phyloP scores from a whole-genome alignment of 768 basidiomycete genomes.

The Ramaria sp. region DNA sequence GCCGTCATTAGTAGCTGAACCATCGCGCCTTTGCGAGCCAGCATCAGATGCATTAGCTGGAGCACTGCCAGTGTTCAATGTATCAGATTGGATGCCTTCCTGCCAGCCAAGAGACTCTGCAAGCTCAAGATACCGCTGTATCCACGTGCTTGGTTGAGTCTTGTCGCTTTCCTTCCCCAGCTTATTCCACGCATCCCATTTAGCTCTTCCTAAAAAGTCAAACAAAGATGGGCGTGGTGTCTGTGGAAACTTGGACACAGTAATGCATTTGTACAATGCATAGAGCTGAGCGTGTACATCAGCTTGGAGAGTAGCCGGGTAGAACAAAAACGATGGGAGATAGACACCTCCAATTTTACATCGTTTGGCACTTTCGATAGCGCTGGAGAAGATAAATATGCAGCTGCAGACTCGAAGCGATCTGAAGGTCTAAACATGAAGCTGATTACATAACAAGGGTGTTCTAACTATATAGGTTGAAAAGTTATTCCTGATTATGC shows the following conservation, averaged over 20 bases:
- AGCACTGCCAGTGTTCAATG: conserved; percentile 3
- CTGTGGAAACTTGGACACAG: conserved; percentile 41
- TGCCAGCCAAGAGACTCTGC: conserved; percentile 63
- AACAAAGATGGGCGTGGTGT: conserved; percentile 61
- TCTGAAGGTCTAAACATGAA: conserved; percentile 22
- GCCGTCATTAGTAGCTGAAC: conserved; percentile 23
- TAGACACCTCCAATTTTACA: conserved; percentile 61
- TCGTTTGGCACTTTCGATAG: conserved; percentile 43
- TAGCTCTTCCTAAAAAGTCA: conserved; percentile 69
- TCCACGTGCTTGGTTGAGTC: not conserved
- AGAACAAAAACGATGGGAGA: conserved; percentile 4
- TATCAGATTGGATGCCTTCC: conserved; percentile 19
- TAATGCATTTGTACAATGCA: conserved; percentile 71
- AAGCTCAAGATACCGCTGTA: conserved; percentile 51
- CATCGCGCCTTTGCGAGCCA: conserved; percentile 12
- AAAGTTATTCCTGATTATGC: conserved; percentile 26
- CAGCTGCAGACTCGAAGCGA: conserved; percentile 47
- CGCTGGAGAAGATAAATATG: conserved; percentile 43
- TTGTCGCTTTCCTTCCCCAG: conserved; percentile 38
- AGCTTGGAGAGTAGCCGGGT: conserved; percentile 16
- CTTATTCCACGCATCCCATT: conserved; percentile 77
- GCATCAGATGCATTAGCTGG: conserved; percentile 13
- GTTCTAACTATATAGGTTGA: too few species aligned
- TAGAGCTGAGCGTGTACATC: conserved; percentile 46
- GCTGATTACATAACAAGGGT: conserved; percentile 28